A percentile compares a stretch with the other conserved stretches of the same genome.
Conservation (phyloP, 768 basidiomycete genomes). For the Paxillus rubicundulus region DNA sequence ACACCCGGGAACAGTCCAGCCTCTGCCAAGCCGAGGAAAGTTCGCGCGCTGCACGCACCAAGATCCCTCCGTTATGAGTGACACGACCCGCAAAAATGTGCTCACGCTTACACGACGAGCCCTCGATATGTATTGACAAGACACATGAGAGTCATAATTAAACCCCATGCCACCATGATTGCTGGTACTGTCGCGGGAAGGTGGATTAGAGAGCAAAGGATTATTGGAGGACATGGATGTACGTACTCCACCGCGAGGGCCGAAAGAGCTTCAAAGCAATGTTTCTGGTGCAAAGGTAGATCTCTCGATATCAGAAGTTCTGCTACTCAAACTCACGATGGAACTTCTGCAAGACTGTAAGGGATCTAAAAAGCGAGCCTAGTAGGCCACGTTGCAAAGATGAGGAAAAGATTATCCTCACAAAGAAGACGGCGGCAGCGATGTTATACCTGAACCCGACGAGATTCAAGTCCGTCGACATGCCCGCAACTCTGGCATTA, state of each 20-base stretch:
- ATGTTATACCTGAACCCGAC: constrained; percentile 35
- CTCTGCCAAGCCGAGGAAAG: constrained; percentile 48
- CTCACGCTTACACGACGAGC: constrained; percentile 28
- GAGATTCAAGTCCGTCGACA: constrained; percentile 38
- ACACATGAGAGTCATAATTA: constrained; percentile 39
- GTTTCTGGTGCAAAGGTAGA: constrained; percentile 28
- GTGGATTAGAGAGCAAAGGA: constrained; percentile 7
- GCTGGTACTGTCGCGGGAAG: constrained; percentile 32
- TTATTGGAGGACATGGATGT: neutral
- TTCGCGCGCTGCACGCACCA: constrained; percentile 28
- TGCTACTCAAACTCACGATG: constrained; percentile 29
- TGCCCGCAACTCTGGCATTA: constrained; percentile 45
- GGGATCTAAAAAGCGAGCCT: constrained; percentile 20
- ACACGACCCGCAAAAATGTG: neutral
- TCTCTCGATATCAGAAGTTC: neutral
- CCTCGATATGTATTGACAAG: constrained; percentile 34
- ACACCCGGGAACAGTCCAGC: constrained; percentile 44
- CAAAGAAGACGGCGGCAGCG: constrained; percentile 40
- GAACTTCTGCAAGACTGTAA: constrained; percentile 39
- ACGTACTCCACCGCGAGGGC: constrained; percentile 37
- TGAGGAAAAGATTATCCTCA: constrained; percentile 6
- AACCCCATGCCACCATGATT: constrained; percentile 41
- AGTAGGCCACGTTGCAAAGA: neutral
- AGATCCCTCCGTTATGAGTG: neutral
- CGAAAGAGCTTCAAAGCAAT: constrained; percentile 36